Percentiles rank a stretch among this genome's conserved stretches.
Conservation (phyloP, 805 yeast genomes). For the Candida morakotiae region DNA sequence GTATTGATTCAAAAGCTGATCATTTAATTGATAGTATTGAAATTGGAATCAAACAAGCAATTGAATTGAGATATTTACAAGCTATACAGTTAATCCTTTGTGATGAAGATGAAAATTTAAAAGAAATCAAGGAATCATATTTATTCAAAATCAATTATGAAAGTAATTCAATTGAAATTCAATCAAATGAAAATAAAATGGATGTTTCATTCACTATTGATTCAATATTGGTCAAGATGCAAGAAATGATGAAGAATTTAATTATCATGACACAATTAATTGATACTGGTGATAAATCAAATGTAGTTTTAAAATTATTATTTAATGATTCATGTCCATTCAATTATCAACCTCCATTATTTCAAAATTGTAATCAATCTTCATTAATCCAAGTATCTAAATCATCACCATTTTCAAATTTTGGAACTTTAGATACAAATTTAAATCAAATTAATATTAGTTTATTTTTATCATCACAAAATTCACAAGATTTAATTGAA, state of each 20-base stretch:
- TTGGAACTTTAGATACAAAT: too few relatives aligned
- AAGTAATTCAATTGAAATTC: slow-evolving; percentile 11
- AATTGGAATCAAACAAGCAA: slow-evolving; percentile 42
- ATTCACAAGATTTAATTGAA: neutral
- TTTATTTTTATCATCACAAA: slow-evolving; percentile 14
- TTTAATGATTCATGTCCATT: slow-evolving; percentile 46
- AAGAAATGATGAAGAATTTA: slow-evolving; percentile 47
- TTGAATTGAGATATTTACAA: slow-evolving; percentile 38
- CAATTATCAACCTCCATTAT: slow-evolving; percentile 46
- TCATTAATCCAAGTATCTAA: slow-evolving; percentile 33
- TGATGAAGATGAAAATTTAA: slow-evolving; percentile 42
- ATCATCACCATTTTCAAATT: too few relatives aligned
- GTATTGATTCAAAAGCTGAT: slow-evolving; percentile 46
- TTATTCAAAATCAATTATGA: slow-evolving; percentile 45
- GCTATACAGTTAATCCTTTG: slow-evolving; percentile 45
- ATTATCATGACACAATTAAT: slow-evolving; percentile 49
- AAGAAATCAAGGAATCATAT: slow-evolving; percentile 46
- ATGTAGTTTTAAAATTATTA: slow-evolving; percentile 46
- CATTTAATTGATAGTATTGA: slow-evolving; percentile 51
- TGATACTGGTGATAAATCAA: slow-evolving; percentile 44
- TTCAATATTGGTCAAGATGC: slow-evolving; percentile 41
- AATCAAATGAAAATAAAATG: neutral
- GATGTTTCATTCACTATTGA: slow-evolving; percentile 17
- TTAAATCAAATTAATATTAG: too few relatives aligned
- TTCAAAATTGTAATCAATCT: slow-evolving; percentile 39